Base-by-base conservation (phyloP, 2,329 filamentous ascomycete genomes). In the Periconia macrospinosa region DNA sequence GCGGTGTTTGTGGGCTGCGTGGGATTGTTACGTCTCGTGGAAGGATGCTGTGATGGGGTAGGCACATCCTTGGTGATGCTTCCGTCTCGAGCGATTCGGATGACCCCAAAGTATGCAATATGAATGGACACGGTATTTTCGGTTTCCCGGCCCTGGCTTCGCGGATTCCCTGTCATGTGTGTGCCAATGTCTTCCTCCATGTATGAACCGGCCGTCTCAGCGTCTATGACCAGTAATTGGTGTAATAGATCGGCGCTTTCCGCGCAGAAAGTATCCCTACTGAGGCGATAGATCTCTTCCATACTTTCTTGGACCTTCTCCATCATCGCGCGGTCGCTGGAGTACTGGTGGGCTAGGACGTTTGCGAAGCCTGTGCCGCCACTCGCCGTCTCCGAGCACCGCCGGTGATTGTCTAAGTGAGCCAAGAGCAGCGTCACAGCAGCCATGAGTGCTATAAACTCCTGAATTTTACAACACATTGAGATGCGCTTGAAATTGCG, bases 91-190 rank as follows among this genome's bases (percentile, higher is more conserved):
- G 61, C 54, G 53, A 75, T 71, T 17, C 58, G 68, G 49, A 74
- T 63, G 20, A 62, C 63, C 9, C 70, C 68, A 54, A 71, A 69
- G 50, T 69, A 73, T 1, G 68, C 69, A 37, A 70, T 64, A 48
- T 53, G 45, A 10, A 58, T 43, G 48, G 50, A 49, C 2, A 48
- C 13, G 46, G 27, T 35, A 45, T n/a, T 45, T 45, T 37, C 19
- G 18, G 40, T 14, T 43, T 48, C 18, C 50, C 54, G 20, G 14
- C 43, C 14, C 48, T 43, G 27, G 47, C 20, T 47, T 53, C 53
- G 23, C 23, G 23, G 23, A 8, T 27, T 27, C 23, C 23, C 23
- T 23, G 51, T 45, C 41, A 52, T 55, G 50, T 47, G 56, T 35
- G 55, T 54, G 11, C 19, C 47, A 33, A 47, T 54, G 13, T 49